Percentiles rank a stretch among this genome's conserved stretches.
Evolutionary conservation across 192 early-diverging fungal species (phyloP).

Genomic region (Podila epicladia): DNA sequence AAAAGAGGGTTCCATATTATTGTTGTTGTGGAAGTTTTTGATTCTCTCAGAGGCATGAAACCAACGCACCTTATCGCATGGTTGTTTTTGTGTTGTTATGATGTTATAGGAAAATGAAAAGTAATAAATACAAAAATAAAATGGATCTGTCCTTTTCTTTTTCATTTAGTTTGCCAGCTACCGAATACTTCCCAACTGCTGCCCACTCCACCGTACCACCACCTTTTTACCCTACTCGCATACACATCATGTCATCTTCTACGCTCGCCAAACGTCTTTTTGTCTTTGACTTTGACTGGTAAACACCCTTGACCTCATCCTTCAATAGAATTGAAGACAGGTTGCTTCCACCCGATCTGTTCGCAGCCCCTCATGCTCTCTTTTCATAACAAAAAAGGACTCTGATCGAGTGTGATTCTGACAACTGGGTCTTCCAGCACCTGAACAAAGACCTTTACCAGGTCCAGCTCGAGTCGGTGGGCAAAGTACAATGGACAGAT

Average conservation of each 20-base stretch:
- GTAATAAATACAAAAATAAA: too few species aligned
- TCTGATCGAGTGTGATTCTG: constrained; percentile 69
- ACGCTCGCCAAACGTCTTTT: constrained; percentile 51
- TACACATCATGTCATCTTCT: constrained; percentile 18
- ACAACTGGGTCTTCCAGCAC: constrained; percentile 56
- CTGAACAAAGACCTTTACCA: constrained; percentile 49
- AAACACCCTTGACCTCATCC: background rate
- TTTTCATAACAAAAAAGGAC: constrained; percentile 54
- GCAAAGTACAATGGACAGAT: constrained; percentile 68
- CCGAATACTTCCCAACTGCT: background rate
- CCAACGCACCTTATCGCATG: too few species aligned
- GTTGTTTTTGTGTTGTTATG: too few species aligned
- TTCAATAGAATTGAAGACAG: too few species aligned
- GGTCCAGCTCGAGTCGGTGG: constrained; percentile 23
- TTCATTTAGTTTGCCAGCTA: background rate
- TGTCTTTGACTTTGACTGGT: constrained; percentile 80
- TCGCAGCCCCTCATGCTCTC: background rate
- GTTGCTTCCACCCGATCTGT: background rate
- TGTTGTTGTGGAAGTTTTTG: too few species aligned
- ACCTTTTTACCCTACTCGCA: background rate
- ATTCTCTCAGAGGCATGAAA: too few species aligned
- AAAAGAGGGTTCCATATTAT: too few species aligned
- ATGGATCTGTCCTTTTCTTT: too few species aligned
- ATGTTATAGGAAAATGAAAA: too few species aligned
- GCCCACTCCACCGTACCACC: background rate